Conservation (phyloP, 805 yeast species). For the Kuraishia molischiana region DNA sequence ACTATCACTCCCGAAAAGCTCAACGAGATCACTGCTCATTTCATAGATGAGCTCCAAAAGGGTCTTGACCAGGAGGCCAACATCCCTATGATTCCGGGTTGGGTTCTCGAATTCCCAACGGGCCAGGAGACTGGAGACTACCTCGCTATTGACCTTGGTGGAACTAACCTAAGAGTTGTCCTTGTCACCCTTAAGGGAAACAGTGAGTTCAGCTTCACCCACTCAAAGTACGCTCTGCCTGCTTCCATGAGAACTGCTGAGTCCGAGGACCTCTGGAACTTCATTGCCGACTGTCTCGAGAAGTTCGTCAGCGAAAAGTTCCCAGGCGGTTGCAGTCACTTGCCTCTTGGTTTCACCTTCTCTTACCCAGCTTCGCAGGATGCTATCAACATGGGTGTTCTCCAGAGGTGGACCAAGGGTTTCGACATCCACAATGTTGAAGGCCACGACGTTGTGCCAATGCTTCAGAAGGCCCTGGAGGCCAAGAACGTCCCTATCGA, state of each 20-base stretch:
- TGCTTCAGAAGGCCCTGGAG: conserved; percentile 71
- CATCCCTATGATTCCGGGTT: conserved; percentile 95
- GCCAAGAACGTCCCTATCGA: conserved; percentile 62
- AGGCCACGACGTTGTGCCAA: conserved; percentile 88
- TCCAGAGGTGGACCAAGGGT: conserved; percentile 98
- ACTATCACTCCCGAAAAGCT: conserved; percentile 53
- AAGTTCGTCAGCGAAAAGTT: conserved; percentile 55
- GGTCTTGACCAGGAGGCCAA: conserved; percentile 70
- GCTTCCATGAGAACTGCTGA: conserved; percentile 66
- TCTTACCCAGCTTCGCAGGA: conserved; percentile 82
- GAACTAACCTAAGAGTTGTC: conserved; percentile 92
- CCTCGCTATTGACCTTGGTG: conserved; percentile 94
- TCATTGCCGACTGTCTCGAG: conserved; percentile 75
- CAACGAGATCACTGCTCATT: conserved; percentile 61
- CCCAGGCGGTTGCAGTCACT: conserved; percentile 51
- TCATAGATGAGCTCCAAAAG: conserved; percentile 68
- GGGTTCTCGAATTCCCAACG: conserved; percentile 92
- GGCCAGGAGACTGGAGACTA: conserved; percentile 87
- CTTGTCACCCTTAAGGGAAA: conserved; percentile 77
- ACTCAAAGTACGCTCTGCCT: conserved; percentile 80
- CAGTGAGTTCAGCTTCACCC: conserved; percentile 75
- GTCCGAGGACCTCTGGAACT: conserved; percentile 70
- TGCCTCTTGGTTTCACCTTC: conserved; percentile 92
- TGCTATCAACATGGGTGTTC: conserved; percentile 75
- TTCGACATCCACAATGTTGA: conserved; percentile 90